These are phyloP conservation scores for Tetracentron sinense DNA, from an alignment of 164 flowering plant species.

Conservation along the genomic window DNA sequence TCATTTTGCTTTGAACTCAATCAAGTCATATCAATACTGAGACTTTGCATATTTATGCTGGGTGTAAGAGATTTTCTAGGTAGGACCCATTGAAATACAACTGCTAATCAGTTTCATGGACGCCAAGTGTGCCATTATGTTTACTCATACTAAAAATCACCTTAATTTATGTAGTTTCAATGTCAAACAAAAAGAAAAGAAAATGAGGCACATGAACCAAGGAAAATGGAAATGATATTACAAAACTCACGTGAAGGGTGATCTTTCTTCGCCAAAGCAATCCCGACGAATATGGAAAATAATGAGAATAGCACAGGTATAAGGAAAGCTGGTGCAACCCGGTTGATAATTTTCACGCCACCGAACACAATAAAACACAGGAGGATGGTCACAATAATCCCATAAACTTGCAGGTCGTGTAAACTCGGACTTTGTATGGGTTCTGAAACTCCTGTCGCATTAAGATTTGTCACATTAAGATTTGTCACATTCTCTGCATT, in stretches of 20 bases:
- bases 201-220: neutral
- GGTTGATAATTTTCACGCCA: slow-evolving; percentile 95
- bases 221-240: neutral
- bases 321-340: slow-evolving; percentile 97
- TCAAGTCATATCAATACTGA: neutral
- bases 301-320: slow-evolving; percentile 85
- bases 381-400: slow-evolving; percentile 85
- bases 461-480: no score
- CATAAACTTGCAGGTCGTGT: slow-evolving; percentile 96
- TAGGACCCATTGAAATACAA: no score
- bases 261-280: slow-evolving; percentile 54
- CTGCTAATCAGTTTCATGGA: no score
- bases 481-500: slow-evolving; percentile 63
- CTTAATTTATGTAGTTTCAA: neutral
- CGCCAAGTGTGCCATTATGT: no score
- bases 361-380: slow-evolving; percentile 96
- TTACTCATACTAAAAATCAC: neutral
- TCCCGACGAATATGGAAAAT: slow-evolving; percentile 82
- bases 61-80: neutral
- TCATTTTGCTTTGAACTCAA: neutral
- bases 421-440: slow-evolving; percentile 61
- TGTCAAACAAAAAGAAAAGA: neutral
- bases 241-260: slow-evolving; percentile 56
- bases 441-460: slow-evolving; percentile 55
- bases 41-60: neutral